Base-by-base conservation (phyloP, 768 basidiomycete species). In the Boletus patriciae region DNA sequence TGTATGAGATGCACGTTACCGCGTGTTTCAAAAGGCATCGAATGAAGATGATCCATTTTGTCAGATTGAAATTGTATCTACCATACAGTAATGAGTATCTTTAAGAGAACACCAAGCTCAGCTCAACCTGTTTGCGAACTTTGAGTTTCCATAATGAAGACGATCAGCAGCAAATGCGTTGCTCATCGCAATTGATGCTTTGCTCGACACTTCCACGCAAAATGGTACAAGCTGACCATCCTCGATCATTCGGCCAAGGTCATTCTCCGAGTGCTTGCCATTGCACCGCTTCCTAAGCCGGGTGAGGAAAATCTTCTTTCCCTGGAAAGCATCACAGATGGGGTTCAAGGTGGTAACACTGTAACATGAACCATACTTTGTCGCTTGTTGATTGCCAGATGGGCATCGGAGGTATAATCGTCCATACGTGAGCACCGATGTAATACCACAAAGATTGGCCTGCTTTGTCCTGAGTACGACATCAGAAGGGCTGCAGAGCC, bases 341-440 rank as follows among this genome's bases (percentile, higher is more conserved):
- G 19, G 12, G 19, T 52, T 45, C 51, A 21, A 40, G 11, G 19
- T 2, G 5, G 8, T n/a, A 13, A 36, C 29, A 21, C 34, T 36
- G 15, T 12, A 40, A 49, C 23, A 52, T 16, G 40, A 43, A 37
- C 37, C 37, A 68, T 64, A 79, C 80, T 64, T 63, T 72, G 45
- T 66, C 66, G 47, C 58, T 69, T 55, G 74, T 70, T n/a, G 65
- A 66, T 23, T 71, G 68, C 80, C 81, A 83, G 42, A 81, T 61
- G 8, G 63, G 55, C 37, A 61, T 52, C 27, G 70, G 52, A 9
- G 74, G 56, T 6, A 62, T 64, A 16, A 74, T 55, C 0, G 63
- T 65, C 80, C 81, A 84, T n/a, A 68, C 61, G 45, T 77, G 72
- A n/a, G 74, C 77, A 15, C 82, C 82, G 25, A 84, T 71, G 55